Base-by-base conservation (phyloP, 2,329 filamentous ascomycete genomes). In the Fusarium humuli region DNA sequence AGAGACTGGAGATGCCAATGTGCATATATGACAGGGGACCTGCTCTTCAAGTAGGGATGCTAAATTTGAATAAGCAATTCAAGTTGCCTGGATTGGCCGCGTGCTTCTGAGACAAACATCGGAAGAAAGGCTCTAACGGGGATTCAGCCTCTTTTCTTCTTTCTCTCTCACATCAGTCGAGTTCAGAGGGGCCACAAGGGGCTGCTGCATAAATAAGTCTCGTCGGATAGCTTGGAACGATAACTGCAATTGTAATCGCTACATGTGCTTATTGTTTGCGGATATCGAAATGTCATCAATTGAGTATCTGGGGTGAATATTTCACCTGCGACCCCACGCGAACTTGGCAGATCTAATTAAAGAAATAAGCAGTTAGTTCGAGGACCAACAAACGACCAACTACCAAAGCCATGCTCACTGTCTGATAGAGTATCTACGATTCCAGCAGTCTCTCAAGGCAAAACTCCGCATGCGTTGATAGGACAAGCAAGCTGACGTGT, bases 91-190 rank as follows among this genome's bases (percentile, higher is more conserved):
- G 65, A 57, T 64, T 53, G 65, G 63, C 59, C 59, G 52, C 59
- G 53, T 73, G 63, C 56, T 69, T 50, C 59, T 64, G 62, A 71
- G 73, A 74, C 73, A 68, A 40, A 61, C 63, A 44, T 73, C 49
- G 49, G 57, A 61, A 64, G 45, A 49, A 67, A 61, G 49, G 56
- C 56, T 52, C 58, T 46, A 25, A 30, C 49, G 27, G 45, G 53
- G 41, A 32, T 42, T 49, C 52, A 50, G 59, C 16, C 22, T 56
- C 16, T 41, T 53, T 37, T 60, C 34, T n/a, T 37, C 18, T 37
- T 18, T 53, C 45, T 41, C 27, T 46, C 53, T 44, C 60, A 56
- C 56, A 29, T 44, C 40, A 45, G 45, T 42, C 27, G 47, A 48
- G 45, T 34, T 30, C 20, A 37, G 34, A 22, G 34, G 34, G 18